Conservation (phyloP, 1,284 basidiomycete genomes). For the Cutaneotrichosporon sp. region DNA sequence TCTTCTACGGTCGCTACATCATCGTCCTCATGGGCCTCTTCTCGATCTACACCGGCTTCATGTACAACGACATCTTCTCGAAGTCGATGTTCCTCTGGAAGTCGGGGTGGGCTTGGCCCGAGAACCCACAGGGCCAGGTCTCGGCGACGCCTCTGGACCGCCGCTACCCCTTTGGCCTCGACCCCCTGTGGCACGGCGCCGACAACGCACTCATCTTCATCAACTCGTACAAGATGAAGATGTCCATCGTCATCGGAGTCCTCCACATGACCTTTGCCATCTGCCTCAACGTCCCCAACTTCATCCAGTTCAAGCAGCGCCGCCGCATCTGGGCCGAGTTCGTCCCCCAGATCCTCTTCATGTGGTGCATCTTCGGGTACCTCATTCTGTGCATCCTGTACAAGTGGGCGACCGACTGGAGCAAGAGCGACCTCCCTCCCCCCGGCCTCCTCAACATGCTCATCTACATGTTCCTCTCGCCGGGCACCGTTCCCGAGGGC, state of each 20-base stretch:
- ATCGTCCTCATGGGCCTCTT: conserved; percentile 96
- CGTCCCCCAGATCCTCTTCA: conserved; percentile 94
- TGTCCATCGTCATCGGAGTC: conserved; percentile 96
- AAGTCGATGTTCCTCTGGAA: conserved; percentile 85
- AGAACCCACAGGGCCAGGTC: conserved; percentile 57
- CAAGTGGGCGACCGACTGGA: conserved; percentile 97
- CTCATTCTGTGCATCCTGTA: conserved; percentile 92
- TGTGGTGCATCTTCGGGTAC: conserved; percentile 97
- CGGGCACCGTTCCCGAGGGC: conserved; percentile 71
- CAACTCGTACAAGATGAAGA: conserved; percentile 99
- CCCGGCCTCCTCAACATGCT: conserved; percentile 95
- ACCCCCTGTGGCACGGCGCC: conserved; percentile 93
- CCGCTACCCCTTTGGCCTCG: conserved; percentile 89
- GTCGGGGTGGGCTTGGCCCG: conserved; percentile 85
- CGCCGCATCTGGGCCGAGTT: conserved; percentile 91
- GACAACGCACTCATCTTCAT: conserved; percentile 92
- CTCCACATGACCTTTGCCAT: conserved; percentile 99
- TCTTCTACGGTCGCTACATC: conserved; percentile 98
- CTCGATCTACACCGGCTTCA: conserved; percentile 92
- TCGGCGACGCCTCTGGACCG: conserved; percentile 64
- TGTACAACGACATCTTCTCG: conserved; percentile 99
- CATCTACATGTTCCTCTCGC: conserved; percentile 89
- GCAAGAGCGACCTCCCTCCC: conserved; percentile 66
- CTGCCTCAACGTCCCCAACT: conserved; percentile 93
- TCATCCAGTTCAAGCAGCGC: conserved; percentile 84